phyloP scores from a whole-genome alignment of 2,329 filamentous ascomycete genomes.

The Clonostachys rosea region DNA sequence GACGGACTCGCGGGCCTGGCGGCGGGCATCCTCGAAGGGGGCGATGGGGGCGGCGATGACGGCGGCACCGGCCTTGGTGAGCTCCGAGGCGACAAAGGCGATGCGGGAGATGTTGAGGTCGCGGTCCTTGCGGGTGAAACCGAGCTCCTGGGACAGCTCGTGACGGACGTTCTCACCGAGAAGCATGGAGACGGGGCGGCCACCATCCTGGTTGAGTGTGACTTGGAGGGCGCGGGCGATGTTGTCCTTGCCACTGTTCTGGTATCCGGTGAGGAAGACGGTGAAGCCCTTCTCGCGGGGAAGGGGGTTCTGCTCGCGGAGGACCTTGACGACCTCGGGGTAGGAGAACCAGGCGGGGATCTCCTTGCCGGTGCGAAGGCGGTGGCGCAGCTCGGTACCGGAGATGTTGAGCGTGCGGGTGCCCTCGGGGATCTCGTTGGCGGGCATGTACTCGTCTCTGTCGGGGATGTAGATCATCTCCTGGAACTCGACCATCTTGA shows the following conservation, averaged over 20 bases:
- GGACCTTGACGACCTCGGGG: conserved; percentile 94
- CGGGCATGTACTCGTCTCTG: conserved; percentile 90
- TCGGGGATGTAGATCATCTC: conserved; percentile 99
- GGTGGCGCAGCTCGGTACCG: conserved; percentile 84
- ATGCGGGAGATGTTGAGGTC: conserved; percentile 95
- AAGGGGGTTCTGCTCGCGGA: conserved; percentile 93
- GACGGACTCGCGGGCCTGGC: conserved; percentile 76
- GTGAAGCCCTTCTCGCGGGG: conserved; percentile 94
- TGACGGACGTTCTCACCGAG: conserved; percentile 92
- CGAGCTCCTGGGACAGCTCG: conserved; percentile 91
- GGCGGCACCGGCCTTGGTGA: conserved; percentile 87
- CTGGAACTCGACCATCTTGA: conserved; percentile 98
- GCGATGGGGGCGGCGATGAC: conserved; percentile 97
- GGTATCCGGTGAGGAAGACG: conserved; percentile 94
- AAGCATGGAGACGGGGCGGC: conserved; percentile 88
- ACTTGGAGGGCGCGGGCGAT: conserved; percentile 94
- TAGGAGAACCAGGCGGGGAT: conserved; percentile 99
- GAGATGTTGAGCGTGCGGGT: conserved; percentile 85
- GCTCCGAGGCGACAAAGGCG: conserved; percentile 90
- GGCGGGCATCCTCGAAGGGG: conserved; percentile 76
- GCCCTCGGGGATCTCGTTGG: conserved; percentile 82
- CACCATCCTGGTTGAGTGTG: conserved; percentile 96
- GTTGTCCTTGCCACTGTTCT: conserved; percentile 95
- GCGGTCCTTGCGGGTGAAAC: conserved; percentile 90
- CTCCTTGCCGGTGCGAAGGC: conserved; percentile 84